Conservation (phyloP, 169 alveolate species). For the Eimeria sp. region DNA sequence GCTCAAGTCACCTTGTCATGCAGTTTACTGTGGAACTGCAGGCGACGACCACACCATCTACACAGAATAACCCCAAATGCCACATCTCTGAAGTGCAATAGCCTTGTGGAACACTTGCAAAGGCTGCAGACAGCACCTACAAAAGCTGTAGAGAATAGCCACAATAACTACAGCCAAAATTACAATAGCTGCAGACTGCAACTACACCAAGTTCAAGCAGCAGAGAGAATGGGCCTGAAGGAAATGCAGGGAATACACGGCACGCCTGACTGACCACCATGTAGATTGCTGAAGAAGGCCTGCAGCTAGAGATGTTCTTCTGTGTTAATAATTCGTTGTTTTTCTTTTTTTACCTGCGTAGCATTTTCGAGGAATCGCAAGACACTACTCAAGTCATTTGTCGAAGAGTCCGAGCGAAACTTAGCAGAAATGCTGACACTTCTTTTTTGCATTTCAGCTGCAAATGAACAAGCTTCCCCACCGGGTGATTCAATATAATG, state of each 20-base stretch:
- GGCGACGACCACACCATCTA: background rate
- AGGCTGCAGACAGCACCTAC: background rate
- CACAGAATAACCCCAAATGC: background rate
- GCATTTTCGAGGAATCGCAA: conserved; percentile 14
- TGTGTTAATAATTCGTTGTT: background rate
- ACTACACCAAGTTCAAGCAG: background rate
- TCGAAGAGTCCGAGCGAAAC: conserved; percentile 33
- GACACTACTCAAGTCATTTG: background rate
- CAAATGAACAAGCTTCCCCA: background rate
- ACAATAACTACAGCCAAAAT: no score
- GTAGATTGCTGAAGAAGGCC: background rate
- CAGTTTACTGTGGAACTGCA: background rate
- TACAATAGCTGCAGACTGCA: no score
- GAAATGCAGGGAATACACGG: background rate
- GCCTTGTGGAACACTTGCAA: background rate
- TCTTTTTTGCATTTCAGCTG: conserved; percentile 46
- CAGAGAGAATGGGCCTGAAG: background rate
- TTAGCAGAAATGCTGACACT: conserved; percentile 35
- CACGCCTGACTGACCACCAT: background rate
- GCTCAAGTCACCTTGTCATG: background rate
- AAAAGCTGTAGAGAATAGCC: background rate
- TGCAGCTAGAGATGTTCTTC: background rate
- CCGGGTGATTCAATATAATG: background rate
- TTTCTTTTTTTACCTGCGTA: background rate
- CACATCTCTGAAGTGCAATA: background rate